phyloP scores from a whole-genome alignment of 768 basidiomycete species.

The Leccinum truebloodii region DNA sequence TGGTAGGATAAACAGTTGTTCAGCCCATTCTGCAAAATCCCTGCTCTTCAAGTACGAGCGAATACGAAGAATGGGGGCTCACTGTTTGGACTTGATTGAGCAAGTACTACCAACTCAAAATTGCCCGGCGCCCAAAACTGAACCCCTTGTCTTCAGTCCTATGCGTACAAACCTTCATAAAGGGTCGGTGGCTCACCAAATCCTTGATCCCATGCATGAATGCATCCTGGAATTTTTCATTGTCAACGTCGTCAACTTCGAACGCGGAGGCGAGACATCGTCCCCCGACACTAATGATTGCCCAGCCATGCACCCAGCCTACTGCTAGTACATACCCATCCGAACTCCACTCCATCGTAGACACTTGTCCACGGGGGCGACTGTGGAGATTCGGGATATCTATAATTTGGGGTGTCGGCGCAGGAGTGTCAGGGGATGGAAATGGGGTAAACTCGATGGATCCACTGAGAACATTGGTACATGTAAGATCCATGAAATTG shows the following conservation, averaged over 20 bases:
- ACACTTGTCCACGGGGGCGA: conserved; percentile 60
- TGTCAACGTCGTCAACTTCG: conserved; percentile 66
- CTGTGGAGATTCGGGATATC: conserved; percentile 63
- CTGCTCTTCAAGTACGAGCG: background rate
- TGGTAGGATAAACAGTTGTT: conserved; percentile 81
- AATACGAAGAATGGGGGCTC: conserved; percentile 18
- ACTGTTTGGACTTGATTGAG: conserved; percentile 56
- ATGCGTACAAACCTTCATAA: background rate
- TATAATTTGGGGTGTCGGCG: conserved; percentile 61
- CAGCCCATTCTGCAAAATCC: conserved; percentile 48
- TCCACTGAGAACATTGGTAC: conserved; percentile 45
- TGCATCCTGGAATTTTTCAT: conserved; percentile 66
- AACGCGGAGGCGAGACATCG: conserved; percentile 81
- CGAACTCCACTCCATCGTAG: conserved; percentile 84
- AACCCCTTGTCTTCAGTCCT: conserved; percentile 3
- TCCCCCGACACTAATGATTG: conserved; percentile 86
- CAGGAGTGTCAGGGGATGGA: conserved; percentile 59
- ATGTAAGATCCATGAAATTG: background rate
- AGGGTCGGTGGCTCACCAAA: conserved; percentile 50
- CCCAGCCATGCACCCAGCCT: conserved; percentile 90
- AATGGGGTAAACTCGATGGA: conserved; percentile 66
- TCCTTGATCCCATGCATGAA: conserved; percentile 82
- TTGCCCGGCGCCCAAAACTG: conserved; percentile 96
- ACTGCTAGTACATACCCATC: conserved; percentile 96
- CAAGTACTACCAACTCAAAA: conserved; percentile 80